Percentiles rank a stretch among this genome's conserved stretches.
Conservation (phyloP, 2,329 filamentous ascomycete species). For the Penicillium sp. region DNA sequence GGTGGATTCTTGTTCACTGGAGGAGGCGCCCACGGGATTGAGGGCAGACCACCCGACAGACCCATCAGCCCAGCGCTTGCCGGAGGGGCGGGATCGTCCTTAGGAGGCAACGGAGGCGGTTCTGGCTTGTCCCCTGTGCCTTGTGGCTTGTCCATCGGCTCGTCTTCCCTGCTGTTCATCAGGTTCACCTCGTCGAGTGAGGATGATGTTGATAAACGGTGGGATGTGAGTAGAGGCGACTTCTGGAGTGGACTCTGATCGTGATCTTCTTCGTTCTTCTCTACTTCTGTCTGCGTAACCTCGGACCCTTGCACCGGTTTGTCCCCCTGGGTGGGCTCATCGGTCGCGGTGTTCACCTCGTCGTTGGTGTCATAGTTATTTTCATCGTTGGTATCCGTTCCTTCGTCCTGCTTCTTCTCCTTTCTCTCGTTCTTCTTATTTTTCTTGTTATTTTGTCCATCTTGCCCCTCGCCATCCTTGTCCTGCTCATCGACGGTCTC, state of each 20-base stretch:
- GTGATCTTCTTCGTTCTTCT: conserved; percentile 27
- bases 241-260: conserved; percentile 44
- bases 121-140: conserved; percentile 27
- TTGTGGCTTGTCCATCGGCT: conserved; percentile 29
- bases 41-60: conserved; percentile 69
- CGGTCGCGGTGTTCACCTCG: conserved; percentile 17
- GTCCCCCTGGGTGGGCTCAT: conserved; percentile 25
- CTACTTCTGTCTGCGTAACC: conserved; percentile 8
- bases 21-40: conserved; percentile 69
- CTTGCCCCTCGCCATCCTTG: conserved; percentile 1
- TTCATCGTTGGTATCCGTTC: conserved; percentile 13
- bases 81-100: conserved; percentile 31
- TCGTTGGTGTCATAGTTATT: conserved; percentile 14
- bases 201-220: conserved; percentile 55
- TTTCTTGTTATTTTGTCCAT: conserved; percentile 14
- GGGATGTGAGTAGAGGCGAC: conserved; percentile 54
- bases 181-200: conserved; percentile 67
- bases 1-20: conserved; percentile 43
- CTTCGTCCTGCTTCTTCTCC: conserved; percentile 4
- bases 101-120: conserved; percentile 36
- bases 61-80: conserved; percentile 49
- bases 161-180: conserved; percentile 56
- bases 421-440: conserved; percentile 14
- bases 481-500: conserved; percentile 5
- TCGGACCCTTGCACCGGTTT: conserved; percentile 12